These are phyloP conservation scores for Russula sp. DNA, from an alignment of 768 basidiomycete genomes.

Conservation along the genomic window DNA sequence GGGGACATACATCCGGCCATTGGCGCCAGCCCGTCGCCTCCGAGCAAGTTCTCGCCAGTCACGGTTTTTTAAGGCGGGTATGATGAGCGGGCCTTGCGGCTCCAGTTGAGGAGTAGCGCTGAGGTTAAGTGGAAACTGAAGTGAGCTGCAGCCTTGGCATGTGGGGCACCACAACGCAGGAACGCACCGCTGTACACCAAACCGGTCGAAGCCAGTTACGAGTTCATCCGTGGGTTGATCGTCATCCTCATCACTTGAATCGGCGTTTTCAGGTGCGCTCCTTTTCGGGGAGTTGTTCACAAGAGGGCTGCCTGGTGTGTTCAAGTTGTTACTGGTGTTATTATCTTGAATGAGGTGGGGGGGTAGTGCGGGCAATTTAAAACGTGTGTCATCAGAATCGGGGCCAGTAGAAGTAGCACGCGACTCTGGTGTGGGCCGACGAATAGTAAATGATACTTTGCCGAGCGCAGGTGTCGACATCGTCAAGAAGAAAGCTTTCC, in stretches of 20 bases:
- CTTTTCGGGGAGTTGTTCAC: constrained; percentile 46
- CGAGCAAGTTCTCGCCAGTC: constrained; percentile 86
- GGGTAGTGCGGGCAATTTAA: constrained; percentile 59
- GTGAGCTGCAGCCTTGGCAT: constrained; percentile 65
- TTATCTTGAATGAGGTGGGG: constrained; percentile 41
- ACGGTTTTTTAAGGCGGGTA: constrained; percentile 77
- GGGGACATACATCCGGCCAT: constrained; percentile 51
- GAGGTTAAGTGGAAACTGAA: constrained; percentile 41
- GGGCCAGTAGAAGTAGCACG: constrained; percentile 56
- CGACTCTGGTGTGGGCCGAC: constrained; percentile 68
- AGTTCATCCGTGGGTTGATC: constrained; percentile 52
- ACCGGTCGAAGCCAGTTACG: constrained; percentile 64
- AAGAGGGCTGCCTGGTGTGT: constrained; percentile 50
- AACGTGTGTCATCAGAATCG: constrained; percentile 49
- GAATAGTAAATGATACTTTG: constrained; percentile 79
- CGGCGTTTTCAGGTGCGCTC: constrained; percentile 37
- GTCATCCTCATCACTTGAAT: constrained; percentile 53
- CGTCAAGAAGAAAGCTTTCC: not conserved
- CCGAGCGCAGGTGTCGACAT: constrained; percentile 25
- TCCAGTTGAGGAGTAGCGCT: constrained; percentile 42
- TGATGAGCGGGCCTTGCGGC: constrained; percentile 65
- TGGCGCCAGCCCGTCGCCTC: constrained; percentile 47
- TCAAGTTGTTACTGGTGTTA: constrained; percentile 34
- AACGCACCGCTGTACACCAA: constrained; percentile 85
- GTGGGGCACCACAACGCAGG: constrained; percentile 6